phyloP scores from a whole-genome alignment of 1,284 basidiomycete species.

The Bjerkandera adusta region DNA sequence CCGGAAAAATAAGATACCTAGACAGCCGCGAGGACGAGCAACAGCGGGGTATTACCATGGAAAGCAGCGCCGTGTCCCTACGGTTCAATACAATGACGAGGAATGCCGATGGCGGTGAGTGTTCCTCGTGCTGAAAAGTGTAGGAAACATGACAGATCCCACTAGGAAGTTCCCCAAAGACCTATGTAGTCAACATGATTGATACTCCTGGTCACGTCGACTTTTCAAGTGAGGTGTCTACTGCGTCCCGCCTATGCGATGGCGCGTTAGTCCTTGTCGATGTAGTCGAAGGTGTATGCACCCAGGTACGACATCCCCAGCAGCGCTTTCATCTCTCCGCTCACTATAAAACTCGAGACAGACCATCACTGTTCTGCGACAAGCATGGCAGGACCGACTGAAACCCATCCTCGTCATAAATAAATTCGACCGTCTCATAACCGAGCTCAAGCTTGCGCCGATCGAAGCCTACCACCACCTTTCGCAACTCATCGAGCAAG shows the following conservation, averaged over 20 bases:
- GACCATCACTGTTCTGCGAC: conserved; percentile 94
- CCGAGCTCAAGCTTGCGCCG: conserved; percentile 90
- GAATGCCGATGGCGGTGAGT: conserved; percentile 41
- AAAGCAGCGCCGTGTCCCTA: conserved; percentile 90
- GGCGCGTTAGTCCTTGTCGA: conserved; percentile 97
- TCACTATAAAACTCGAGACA: conserved; percentile 30
- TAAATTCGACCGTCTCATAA: conserved; percentile 95
- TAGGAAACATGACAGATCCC: conserved; percentile 28
- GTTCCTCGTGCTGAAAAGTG: not conserved
- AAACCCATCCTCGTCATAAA: conserved; percentile 95
- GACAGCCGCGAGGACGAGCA: conserved; percentile 98
- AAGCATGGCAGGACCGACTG: conserved; percentile 92
- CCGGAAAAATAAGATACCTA: conserved; percentile 94
- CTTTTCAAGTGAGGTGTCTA: conserved; percentile 96
- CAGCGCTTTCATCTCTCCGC: not conserved
- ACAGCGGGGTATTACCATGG: conserved; percentile 98
- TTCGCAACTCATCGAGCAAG: conserved; percentile 91
- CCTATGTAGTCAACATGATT: conserved; percentile 90
- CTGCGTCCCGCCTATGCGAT: conserved; percentile 91
- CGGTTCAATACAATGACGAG: conserved; percentile 76
- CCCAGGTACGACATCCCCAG: conserved; percentile 65
- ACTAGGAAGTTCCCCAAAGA: conserved; percentile 53
- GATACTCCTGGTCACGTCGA: conserved; percentile 99
- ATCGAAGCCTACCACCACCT: conserved; percentile 95
- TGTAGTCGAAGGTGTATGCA: conserved; percentile 97